Base-by-base conservation (phyloP, 345 rosid genomes). In the Trapa incisa region DNA sequence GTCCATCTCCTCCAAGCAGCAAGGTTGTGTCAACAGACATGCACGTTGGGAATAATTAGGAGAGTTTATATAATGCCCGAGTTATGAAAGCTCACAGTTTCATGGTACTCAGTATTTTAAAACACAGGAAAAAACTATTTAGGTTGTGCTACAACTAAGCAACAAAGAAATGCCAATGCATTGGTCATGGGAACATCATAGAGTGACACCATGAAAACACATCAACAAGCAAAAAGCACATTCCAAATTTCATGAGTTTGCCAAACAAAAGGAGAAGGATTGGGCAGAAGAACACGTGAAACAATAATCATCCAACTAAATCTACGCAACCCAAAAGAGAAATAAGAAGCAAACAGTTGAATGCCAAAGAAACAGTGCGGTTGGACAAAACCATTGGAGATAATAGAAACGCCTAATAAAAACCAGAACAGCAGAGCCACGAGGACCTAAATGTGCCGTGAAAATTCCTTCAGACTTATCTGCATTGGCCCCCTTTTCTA, bases 391-490 rank as follows among this genome's bases (percentile, higher is more conserved):
- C 71, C 68, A 75, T 68, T 70, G 64, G 63, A 65, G 65, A 68
- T 1, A 72, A 77, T 66, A 68, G 60, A 63, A 22, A 22, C 29
- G 64, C 71, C 76, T 71, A 71, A 14, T 64, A 39, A 47, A 72
- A 72, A 74, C 58, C 67, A 74, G 38, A 66, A 67, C 75, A 77
- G 66, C 69, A 66, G 70, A 69, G 42, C 60, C 68, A 71, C 47
- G 64, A 65, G 70, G 64, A 66, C 74, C 72, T 66, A 50, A 5
- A 71, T 71, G 41, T 38, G 79, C 70, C 67, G 71, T 53, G 61
- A 67, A 73, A 72, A 62, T 75, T 79, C 71, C 71, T 72, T 75
- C 74, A 66, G 71, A 80, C 77, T 73, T 73, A 73, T 73, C 81
- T 75, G 77, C 79, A 74, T 67, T 69, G 75, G 63, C 66, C 70